Percentiles rank a stretch among this genome's conserved stretches.
These are phyloP conservation scores for Fimicolochytrium jonesii DNA, from an alignment of 192 early-diverging fungal species.

Conservation along the genomic window DNA sequence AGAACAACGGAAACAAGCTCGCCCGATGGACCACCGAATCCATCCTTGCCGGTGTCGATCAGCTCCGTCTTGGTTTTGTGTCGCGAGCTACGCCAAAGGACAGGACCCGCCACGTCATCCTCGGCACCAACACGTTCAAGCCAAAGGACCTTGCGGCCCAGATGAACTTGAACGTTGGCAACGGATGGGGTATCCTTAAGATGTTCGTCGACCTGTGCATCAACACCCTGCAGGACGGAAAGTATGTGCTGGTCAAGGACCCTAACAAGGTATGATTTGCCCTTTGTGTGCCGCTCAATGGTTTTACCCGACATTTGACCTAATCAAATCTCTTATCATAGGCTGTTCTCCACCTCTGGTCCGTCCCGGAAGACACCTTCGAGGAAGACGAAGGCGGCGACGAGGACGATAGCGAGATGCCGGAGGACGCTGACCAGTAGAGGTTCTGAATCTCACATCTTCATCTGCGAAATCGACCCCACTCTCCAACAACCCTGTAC, in stretches of 20 bases:
- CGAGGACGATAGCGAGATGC: conserved; percentile 39
- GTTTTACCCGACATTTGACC: not conserved
- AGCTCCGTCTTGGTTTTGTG: conserved; percentile 84
- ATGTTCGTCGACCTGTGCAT: conserved; percentile 84
- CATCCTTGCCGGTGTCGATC: conserved; percentile 81
- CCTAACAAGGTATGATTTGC: conserved; percentile 75
- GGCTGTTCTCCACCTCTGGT: conserved; percentile 76
- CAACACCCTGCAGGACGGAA: conserved; percentile 79
- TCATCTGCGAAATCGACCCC: too few species aligned
- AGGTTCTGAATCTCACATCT: too few species aligned
- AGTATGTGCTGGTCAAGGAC: conserved; percentile 92
- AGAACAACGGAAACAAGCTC: conserved; percentile 94
- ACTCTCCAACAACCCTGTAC: too few species aligned
- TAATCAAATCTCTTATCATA: conserved; percentile 6
- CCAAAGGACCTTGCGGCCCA: conserved; percentile 87
- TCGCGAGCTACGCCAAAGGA: conserved; percentile 75
- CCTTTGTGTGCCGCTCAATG: not conserved
- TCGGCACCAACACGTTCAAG: conserved; percentile 81
- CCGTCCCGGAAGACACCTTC: conserved; percentile 68
- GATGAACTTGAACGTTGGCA: conserved; percentile 78
- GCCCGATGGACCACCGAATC: conserved; percentile 94
- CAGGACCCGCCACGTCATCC: conserved; percentile 69
- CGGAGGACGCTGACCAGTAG: conserved; percentile 23
- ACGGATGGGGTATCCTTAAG: conserved; percentile 96
- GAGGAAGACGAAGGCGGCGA: conserved; percentile 50